Percentiles rank a stretch among this genome's conserved stretches.
These are phyloP conservation scores for Penicillium sp. DNA, from an alignment of 2,329 filamentous ascomycete species.

Conservation along the genomic window DNA sequence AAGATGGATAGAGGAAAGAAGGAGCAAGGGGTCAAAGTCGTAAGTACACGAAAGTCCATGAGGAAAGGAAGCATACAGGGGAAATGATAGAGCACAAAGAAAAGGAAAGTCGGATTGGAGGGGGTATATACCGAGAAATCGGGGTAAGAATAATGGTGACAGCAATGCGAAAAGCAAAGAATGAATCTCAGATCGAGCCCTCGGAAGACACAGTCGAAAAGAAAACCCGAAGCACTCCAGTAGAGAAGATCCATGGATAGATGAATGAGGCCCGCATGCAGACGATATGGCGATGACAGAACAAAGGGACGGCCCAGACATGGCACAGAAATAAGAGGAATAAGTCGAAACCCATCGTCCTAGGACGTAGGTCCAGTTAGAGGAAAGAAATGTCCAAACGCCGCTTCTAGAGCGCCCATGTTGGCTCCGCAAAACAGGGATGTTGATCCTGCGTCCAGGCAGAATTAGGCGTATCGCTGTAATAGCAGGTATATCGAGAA, in stretches of 20 bases:
- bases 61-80: constrained; percentile 15
- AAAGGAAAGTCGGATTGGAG: constrained; percentile 17
- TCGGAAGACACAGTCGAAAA: neutral
- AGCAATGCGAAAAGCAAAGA: constrained; percentile 6
- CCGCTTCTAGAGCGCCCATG: constrained; percentile 21
- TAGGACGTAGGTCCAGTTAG: neutral
- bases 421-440: neutral
- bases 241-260: neutral
- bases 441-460: constrained; percentile 19
- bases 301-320: neutral
- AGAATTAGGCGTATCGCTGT: constrained; percentile 11
- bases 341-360: neutral
- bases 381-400: constrained; percentile 16
- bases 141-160: constrained; percentile 11
- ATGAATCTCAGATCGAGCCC: neutral
- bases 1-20: neutral
- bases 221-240: neutral
- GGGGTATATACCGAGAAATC: constrained; percentile 25
- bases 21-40: constrained; percentile 3
- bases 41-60: constrained; percentile 24
- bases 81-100: constrained; percentile 9
- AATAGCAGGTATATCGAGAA: constrained; percentile 3
- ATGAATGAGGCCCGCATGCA: neutral
- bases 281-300: neutral
- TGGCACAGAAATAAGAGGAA: neutral